These are phyloP conservation scores for Petasospora fabianii DNA, from an alignment of 1,139 yeast species.

Conservation along the genomic window DNA sequence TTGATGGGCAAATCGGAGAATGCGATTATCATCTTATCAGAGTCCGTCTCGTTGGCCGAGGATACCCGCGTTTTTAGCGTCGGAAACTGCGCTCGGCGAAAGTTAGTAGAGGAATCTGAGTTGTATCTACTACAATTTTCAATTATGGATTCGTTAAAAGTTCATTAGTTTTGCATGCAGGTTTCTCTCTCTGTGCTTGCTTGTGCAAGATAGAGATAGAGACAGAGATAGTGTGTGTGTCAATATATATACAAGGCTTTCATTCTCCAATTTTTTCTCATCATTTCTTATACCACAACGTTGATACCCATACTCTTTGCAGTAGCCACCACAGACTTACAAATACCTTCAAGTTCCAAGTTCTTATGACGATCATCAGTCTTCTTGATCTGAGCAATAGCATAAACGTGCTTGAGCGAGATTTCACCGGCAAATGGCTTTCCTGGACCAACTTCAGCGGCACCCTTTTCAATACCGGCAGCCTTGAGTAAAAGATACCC, in stretches of 20 bases:
- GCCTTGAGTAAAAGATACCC: slow-evolving; percentile 83
- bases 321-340: slow-evolving; percentile 79
- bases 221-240: not conserved
- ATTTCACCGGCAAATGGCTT: slow-evolving; percentile 67
- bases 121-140: too few species aligned
- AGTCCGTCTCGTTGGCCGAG: not conserved
- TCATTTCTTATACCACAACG: slow-evolving; percentile 68
- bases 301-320: slow-evolving; percentile 85
- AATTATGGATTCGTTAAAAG: too few species aligned
- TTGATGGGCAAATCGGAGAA: not conserved
- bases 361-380: slow-evolving; percentile 77
- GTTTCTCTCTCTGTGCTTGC: too few species aligned
- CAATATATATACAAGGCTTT: too few species aligned
- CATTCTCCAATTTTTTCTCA: too few species aligned
- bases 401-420: slow-evolving; percentile 86
- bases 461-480: slow-evolving; percentile 78
- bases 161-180: too few species aligned
- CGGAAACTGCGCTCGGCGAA: not conserved
- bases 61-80: not conserved
- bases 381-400: slow-evolving; percentile 90
- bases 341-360: slow-evolving; percentile 68
- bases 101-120: too few species aligned
- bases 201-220: too few species aligned
- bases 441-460: slow-evolving; percentile 46
- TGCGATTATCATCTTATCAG: not conserved